Base-by-base conservation (phyloP, 2,329 filamentous ascomycete genomes). In the Pestalotiopsis sp. region DNA sequence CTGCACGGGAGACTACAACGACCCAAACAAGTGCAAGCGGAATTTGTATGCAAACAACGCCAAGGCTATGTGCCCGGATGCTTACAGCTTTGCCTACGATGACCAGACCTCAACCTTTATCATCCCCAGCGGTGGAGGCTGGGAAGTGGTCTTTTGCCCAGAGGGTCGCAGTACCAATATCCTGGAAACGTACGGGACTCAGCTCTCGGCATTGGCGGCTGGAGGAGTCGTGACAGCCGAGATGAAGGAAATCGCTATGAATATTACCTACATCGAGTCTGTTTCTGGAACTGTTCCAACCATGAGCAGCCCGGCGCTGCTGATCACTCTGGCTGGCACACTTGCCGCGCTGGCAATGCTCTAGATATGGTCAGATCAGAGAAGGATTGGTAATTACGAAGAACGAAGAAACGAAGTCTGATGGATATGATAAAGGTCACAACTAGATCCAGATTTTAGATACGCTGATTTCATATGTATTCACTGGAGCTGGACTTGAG, bases 121-220 rank as follows among this genome's bases (percentile, higher is more conserved):
- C 72, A 82, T 90, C 44, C 88, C 88, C 2, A 83, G 78, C 11
- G 92, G 93, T 20, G 92, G 91, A 24, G 92, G 92, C 0, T 96
- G 92, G 83, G 89, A 94, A 77, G 85, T 96, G 14, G 85, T 92
- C 10, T 93, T 96, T 77, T 96, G 93, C 77, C 93, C 93, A 1
- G 75, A 75, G 13, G 87, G 88, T 10, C 78, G 87, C 64, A 89
- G 86, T 69, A 89, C 88, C 48, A 84, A 89, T 73, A 90, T 90
- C 68, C 76, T 89, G 40, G 78, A 78, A 38, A 84, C 85, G 4
- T 82, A 88, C 72, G 81, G 83, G 17, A 73, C 80, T 13, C 81
- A 88, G 75, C 75, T 89, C 72, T 78, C 80, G 26, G 77, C 81
- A 68, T 76, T 89, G 22, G 85, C 82, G 22, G 79, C 77, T 11